Evolutionary conservation across 257 asterid genomes (phyloP), one percentile per base, ranked within the genome.

Genomic region (Forsythia suspensa): DNA sequence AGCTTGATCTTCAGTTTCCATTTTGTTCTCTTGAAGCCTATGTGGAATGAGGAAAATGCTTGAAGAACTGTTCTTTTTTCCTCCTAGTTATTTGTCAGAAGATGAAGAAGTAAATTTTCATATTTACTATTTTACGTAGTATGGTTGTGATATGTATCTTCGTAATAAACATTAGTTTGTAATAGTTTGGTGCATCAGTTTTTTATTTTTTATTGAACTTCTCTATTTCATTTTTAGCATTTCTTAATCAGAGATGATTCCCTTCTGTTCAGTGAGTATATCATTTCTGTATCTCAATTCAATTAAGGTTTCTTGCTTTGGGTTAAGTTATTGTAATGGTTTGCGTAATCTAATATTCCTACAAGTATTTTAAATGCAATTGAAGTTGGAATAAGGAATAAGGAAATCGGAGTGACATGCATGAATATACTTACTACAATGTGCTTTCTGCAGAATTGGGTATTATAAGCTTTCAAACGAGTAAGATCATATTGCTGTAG

Each of bases 401-500:
- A 71, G 71, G 51, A 20, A 13, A 42, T 29, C 34, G 3, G 42
- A 76, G 66, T 46, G 44, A 66, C 78, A 41, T 75, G 24, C 46
- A 5, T 44, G 20, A 5, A 74, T 66, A 29, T 0, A 29, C 34
- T 66, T 4, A 55, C 8, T 67, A 44, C 36, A 65, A 71, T 71
- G 52, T 66, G 48, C 52, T 46, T 48, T 57, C 75, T 18, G 71
- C 42, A 8, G 36, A 20, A 73, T 61, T 78, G 43, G 59, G 52
- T 46, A 61, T 38, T 71, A 36, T 36, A 63, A 9, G 74, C 67
- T 42, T 29, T 71, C 42, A 16, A 24, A 51, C 42, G 65, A 40
- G 67, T 75, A 29, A 29, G 73, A 36, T 48, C 57, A 74, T 11
- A 73, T 69, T 34, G 40, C n/a, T n/a, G n/a, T n/a, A n/a, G n/a